phyloP scores from a whole-genome alignment of 1,139 yeast genomes.

The Meyerozyma guilliermondii region DNA sequence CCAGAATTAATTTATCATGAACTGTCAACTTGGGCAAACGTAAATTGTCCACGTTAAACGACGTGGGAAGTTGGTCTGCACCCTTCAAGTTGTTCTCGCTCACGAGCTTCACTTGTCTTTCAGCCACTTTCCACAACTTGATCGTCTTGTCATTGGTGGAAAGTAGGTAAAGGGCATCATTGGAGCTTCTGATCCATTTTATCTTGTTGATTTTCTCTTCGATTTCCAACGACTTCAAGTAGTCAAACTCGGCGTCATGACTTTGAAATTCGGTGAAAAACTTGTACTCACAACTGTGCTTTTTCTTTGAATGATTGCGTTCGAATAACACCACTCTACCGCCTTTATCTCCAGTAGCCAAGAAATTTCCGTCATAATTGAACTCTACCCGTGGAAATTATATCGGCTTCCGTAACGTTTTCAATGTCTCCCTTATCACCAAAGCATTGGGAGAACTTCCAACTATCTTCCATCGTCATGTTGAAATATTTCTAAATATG shows the following conservation, averaged over 20 bases:
- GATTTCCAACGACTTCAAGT: slow-evolving; percentile 89
- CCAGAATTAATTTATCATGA: slow-evolving; percentile 93
- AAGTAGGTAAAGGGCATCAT: slow-evolving; percentile 81
- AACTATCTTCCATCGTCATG: slow-evolving; percentile 28
- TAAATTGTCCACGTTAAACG: slow-evolving; percentile 30
- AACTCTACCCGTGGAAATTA: slow-evolving; percentile 96
- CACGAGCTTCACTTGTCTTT: slow-evolving; percentile 86
- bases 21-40: slow-evolving; percentile 82
- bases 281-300: slow-evolving; percentile 76
- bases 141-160: slow-evolving; percentile 97
- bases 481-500: not conserved
- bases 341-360: slow-evolving; percentile 98
- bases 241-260: slow-evolving; percentile 98
- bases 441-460: slow-evolving; percentile 88
- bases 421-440: slow-evolving; percentile 98
- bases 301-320: slow-evolving; percentile 72
- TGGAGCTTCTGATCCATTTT: slow-evolving; percentile 89
- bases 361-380: slow-evolving; percentile 88
- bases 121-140: slow-evolving; percentile 94
- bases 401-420: slow-evolving; percentile 94
- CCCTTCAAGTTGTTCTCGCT: slow-evolving; percentile 72
- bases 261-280: slow-evolving; percentile 96
- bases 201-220: slow-evolving; percentile 98
- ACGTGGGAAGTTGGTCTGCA: slow-evolving; percentile 10
- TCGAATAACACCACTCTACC: slow-evolving; percentile 96